Percentiles rank a stretch among this genome's conserved stretches.
Evolutionary conservation across 768 basidiomycete species (phyloP).

Genomic region (Amanita inopinata): DNA sequence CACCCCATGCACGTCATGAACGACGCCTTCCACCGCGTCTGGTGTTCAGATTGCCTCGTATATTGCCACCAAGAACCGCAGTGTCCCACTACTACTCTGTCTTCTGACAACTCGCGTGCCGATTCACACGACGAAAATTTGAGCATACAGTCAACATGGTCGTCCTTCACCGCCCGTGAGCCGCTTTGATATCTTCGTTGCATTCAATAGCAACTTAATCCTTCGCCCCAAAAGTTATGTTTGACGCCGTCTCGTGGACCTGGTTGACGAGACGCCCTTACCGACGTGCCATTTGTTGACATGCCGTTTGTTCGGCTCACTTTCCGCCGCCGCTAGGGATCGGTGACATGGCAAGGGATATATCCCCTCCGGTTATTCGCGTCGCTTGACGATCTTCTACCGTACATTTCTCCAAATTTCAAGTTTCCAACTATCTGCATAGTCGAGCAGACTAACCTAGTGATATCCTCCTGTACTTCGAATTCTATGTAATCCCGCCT

Average conservation of each 20-base stretch:
- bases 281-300: neutral
- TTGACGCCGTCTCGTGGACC: neutral
- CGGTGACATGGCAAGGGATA: neutral
- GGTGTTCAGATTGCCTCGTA: constrained; percentile 23
- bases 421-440: neutral
- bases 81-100: constrained; percentile 15
- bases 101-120: constrained; percentile 12
- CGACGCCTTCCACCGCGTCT: constrained; percentile 24
- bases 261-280: neutral
- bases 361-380: neutral
- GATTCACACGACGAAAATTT: neutral
- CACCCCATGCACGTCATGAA: constrained; percentile 22
- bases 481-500: too few species aligned
- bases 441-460: neutral
- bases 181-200: neutral
- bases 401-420: neutral
- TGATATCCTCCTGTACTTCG: too few species aligned
- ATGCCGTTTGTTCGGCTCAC: neutral
- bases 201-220: too few species aligned
- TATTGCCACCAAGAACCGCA: constrained; percentile 19
- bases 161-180: neutral
- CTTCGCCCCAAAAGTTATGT: neutral
- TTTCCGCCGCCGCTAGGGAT: neutral
- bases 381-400: neutral
- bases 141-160: neutral